phyloP scores from a whole-genome alignment of 2,329 filamentous ascomycete genomes.

The Cercospora sp. region DNA sequence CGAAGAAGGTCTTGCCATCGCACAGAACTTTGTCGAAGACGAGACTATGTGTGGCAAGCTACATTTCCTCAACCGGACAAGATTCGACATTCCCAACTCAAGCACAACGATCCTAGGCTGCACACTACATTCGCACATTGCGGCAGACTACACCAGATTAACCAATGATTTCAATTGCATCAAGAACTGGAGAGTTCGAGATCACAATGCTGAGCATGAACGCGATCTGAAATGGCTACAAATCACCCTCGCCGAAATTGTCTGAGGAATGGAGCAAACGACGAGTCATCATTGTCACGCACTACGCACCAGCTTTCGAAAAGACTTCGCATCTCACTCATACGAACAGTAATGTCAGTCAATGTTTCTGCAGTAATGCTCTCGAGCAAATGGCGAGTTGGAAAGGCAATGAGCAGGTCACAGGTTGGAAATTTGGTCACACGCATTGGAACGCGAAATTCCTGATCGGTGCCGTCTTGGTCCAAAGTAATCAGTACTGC shows the following conservation, averaged over 20 bases:
- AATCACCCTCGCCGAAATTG: slow-evolving; percentile 38
- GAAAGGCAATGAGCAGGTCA: slow-evolving; percentile 18
- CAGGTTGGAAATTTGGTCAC: slow-evolving; percentile 51
- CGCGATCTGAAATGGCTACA: slow-evolving; percentile 54
- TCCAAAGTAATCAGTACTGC: slow-evolving; percentile 44
- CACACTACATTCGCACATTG: slow-evolving; percentile 56
- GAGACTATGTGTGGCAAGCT: slow-evolving; percentile 42
- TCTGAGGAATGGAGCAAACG: not conserved
- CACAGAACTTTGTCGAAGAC: slow-evolving; percentile 44
- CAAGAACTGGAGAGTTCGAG: slow-evolving; percentile 50
- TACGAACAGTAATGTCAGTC: slow-evolving; percentile 45
- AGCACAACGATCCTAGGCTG: slow-evolving; percentile 55
- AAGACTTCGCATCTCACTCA: slow-evolving; percentile 53
- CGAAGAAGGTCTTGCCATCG: slow-evolving; percentile 42
- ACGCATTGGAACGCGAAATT: slow-evolving; percentile 47
- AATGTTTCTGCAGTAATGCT: slow-evolving; percentile 52
- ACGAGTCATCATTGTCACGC: slow-evolving; percentile 49
- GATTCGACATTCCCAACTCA: slow-evolving; percentile 43
- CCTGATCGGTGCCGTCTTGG: slow-evolving; percentile 31
- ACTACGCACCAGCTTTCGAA: slow-evolving; percentile 56
- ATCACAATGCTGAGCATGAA: slow-evolving; percentile 51
- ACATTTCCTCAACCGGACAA: slow-evolving; percentile 43
- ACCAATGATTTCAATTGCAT: slow-evolving; percentile 57
- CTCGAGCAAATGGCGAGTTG: slow-evolving; percentile 23
- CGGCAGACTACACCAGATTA: slow-evolving; percentile 38